phyloP scores from a whole-genome alignment of 2,329 filamentous ascomycete species.

The Phialemoniopsis sp. region DNA sequence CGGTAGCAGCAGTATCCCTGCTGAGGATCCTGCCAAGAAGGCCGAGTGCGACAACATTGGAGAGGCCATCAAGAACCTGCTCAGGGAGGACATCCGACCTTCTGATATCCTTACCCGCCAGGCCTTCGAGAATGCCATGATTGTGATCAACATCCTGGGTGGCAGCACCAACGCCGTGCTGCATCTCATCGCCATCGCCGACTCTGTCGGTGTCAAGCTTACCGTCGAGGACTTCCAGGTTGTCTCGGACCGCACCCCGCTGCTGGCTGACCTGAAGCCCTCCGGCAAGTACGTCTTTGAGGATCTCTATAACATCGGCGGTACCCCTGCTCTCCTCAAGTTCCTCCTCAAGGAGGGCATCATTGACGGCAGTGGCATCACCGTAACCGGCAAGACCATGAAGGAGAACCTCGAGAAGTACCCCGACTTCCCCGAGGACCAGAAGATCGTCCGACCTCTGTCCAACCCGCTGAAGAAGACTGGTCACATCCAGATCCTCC shows the following conservation, averaged over 20 bases:
- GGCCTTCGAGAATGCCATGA: conserved; percentile 84
- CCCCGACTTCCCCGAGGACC: conserved; percentile 69
- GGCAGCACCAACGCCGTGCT: conserved; percentile 85
- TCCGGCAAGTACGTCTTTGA: conserved; percentile 87
- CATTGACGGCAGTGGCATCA: conserved; percentile 74
- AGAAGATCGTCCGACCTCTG: conserved; percentile 77
- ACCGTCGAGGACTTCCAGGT: conserved; percentile 84
- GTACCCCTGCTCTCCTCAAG: conserved; percentile 83
- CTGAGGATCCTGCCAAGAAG: conserved; percentile 67
- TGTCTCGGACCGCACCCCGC: conserved; percentile 73
- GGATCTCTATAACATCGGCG: conserved; percentile 79
- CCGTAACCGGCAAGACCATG: conserved; percentile 85
- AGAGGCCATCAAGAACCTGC: conserved; percentile 67
- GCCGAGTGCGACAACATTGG: conserved; percentile 71
- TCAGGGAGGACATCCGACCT: conserved; percentile 74
- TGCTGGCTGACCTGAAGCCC: conserved; percentile 79
- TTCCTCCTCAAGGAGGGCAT: conserved; percentile 79
- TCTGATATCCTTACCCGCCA: conserved; percentile 74
- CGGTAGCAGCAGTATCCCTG: conserved; percentile 75
- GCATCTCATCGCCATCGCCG: conserved; percentile 79
- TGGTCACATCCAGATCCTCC: conserved; percentile 85
- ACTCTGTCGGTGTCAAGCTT: conserved; percentile 75
- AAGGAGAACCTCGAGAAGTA: conserved; percentile 78
- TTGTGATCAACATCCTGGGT: conserved; percentile 75
- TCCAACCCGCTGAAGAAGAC: conserved; percentile 81